A percentile compares a stretch with the other conserved stretches of the same genome.
These are phyloP conservation scores for Euclidium syriacum DNA, from an alignment of 345 rosid genomes.

Conservation along the genomic window DNA sequence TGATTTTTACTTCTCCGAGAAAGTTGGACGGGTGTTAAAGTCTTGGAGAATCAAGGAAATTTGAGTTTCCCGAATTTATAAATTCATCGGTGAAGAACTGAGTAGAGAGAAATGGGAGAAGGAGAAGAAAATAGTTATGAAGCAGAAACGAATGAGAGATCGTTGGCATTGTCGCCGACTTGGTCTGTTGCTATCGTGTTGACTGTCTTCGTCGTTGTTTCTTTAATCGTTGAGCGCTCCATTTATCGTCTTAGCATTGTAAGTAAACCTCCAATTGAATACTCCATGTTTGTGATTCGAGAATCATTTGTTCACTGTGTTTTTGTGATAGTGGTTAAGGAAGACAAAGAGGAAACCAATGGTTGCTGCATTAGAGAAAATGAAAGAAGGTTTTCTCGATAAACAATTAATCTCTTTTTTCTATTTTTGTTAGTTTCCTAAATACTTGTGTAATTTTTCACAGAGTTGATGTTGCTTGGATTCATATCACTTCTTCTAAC, in stretches of 20 bases:
- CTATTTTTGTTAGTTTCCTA: not conserved
- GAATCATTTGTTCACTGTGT: not conserved
- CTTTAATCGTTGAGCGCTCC: conserved; percentile 79
- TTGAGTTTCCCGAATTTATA: not conserved
- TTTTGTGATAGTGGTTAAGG: conserved; percentile 64
- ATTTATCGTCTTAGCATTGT: conserved; percentile 73
- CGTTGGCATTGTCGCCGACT: conserved; percentile 81
- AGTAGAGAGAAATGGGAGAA: conserved; percentile 26
- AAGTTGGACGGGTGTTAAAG: not conserved
- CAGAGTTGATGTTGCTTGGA: conserved; percentile 98
- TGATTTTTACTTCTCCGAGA: not conserved
- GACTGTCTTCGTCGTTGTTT: conserved; percentile 76
- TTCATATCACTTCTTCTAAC: conserved; percentile 92
- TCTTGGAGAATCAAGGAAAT: not conserved
- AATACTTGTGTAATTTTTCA: not conserved
- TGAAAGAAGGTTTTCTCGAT: conserved; percentile 70
- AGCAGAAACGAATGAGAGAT: conserved; percentile 44
- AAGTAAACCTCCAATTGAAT: conserved; percentile 25
- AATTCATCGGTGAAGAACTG: not conserved
- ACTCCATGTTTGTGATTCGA: too few relatives aligned
- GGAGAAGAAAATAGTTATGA: conserved; percentile 15
- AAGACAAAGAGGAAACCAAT: conserved; percentile 75
- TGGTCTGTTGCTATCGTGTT: conserved; percentile 97
- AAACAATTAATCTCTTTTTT: not conserved
- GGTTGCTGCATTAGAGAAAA: conserved; percentile 82